Conservation (phyloP, 345 rosid genomes). For the Populus ilicifolia region DNA sequence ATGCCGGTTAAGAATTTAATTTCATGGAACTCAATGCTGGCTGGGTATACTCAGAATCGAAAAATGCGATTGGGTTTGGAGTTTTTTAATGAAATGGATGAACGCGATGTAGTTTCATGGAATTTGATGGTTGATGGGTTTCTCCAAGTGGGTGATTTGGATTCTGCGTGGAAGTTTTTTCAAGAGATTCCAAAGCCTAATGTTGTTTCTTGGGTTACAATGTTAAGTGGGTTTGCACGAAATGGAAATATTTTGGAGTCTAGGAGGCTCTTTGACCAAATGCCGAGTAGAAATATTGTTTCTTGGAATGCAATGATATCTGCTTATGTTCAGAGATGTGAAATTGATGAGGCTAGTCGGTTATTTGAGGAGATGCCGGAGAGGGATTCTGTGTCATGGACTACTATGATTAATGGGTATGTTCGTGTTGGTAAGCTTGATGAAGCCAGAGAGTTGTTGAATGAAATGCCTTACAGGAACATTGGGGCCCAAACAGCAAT, state of each 20-base stretch:
- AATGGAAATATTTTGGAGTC: conserved; percentile 26
- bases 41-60: conserved; percentile 32
- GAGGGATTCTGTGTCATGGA: conserved; percentile 39
- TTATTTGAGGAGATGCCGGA: conserved; percentile 41
- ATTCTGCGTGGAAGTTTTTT: conserved; percentile 37
- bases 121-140: conserved; percentile 36
- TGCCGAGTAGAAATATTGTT: conserved; percentile 34
- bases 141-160: conserved; percentile 27
- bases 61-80: conserved; percentile 16
- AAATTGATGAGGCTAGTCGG: conserved; percentile 32
- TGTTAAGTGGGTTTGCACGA: conserved; percentile 35
- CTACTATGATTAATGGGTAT: conserved; percentile 39
- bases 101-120: conserved; percentile 25
- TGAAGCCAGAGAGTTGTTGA: conserved; percentile 31
- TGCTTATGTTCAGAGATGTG: conserved; percentile 24
- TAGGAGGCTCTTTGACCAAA: conserved; percentile 31
- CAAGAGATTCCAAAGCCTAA: conserved; percentile 27
- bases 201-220: conserved; percentile 36
- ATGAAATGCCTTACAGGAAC: conserved; percentile 30
- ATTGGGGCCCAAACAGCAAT: conserved; percentile 35
- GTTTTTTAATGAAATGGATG: conserved; percentile 14
- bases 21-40: conserved; percentile 47
- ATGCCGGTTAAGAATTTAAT: conserved; percentile 36
- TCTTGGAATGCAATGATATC: conserved; percentile 46
- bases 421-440: conserved; percentile 33